Base-by-base conservation (phyloP, 2,329 filamentous ascomycete species). In the Diaporthe longicolla region DNA sequence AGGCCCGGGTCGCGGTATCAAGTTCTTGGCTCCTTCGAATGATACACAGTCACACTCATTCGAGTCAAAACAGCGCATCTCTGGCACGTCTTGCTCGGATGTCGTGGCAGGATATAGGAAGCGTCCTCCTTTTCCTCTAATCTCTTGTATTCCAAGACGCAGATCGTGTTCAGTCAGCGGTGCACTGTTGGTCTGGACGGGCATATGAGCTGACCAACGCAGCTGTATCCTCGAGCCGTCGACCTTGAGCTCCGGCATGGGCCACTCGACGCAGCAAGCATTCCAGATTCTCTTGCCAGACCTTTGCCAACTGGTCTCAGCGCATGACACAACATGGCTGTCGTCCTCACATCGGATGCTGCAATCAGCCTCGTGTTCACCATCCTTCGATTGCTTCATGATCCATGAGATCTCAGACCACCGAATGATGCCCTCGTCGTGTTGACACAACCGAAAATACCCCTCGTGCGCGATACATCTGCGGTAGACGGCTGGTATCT, bases 41-140 rank as follows among this genome's bases (percentile, higher is more conserved):
- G 11, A n/a, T 5, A 71, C 26, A 45, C 57, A 63, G 43, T 55
- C 45, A 48, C 70, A 71, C 8, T 50, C 45, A 11, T 71, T 71
- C 17, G 43, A 45, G n/a, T 55, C 70, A 26, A 65, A 63, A 24
- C 57, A 71, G 43, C 70, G 57, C 29, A 71, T 48, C 57, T 71
- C 70, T 26, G 70, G 57, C 57, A 71, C 26, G 21, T 29, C 66
- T 15, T n/a, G 9, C 24, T 40, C 32, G 5, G 21, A 15, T 37
- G 55, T 48, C 5, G 40, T 13, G 15, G 26, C 54, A 26, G 43
- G 40, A 55, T n/a, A 52, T 13, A 71, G 21, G 21, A 71, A 71
- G 29, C 70, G 57, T 52, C 57, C 70, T 32, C 15, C 9, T 3
- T 29, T 54, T 8, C 45, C 21, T 9, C 55, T 32, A 2, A 71